Conservation (phyloP, 1,284 basidiomycete genomes). For the Cystobasidiaceae sp. region DNA sequence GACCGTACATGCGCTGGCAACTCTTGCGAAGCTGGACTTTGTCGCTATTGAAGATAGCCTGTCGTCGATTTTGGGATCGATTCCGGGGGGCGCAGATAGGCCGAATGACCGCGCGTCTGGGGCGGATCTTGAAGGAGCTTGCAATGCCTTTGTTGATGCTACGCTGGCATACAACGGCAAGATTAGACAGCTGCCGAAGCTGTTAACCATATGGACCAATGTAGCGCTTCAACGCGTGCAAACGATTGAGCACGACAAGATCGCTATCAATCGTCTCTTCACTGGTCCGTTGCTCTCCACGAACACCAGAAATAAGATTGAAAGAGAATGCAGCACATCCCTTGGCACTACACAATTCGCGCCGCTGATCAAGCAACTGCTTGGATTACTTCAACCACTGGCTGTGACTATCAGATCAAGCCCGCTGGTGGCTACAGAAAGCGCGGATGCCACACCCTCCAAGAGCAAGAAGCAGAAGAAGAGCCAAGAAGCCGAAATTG, state of each 20-base stretch:
- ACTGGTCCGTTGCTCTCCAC: constrained; percentile 4
- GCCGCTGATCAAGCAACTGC: not conserved
- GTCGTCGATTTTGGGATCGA: not conserved
- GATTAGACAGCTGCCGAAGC: constrained; percentile 6
- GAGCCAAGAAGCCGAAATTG: no score
- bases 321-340: constrained; percentile 15
- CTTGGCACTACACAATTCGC: not conserved
- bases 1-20: not conserved
- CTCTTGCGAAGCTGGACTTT: constrained; percentile 14
- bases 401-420: not conserved
- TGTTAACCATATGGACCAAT: no score
- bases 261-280: not conserved
- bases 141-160: not conserved
- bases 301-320: not conserved
- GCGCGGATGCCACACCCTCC: no score
- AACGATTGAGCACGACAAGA: not conserved
- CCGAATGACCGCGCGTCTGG: no score
- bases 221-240: no score
- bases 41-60: not conserved
- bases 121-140: not conserved
- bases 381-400: no score
- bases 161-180: constrained; percentile 20
- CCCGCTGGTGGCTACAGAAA: no score
- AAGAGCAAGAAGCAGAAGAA: no score
- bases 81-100: no score